A percentile compares a stretch with the other conserved stretches of the same genome.
Evolutionary conservation across 805 yeast genomes (phyloP).

Genomic region (Yamadazyma sp.): DNA sequence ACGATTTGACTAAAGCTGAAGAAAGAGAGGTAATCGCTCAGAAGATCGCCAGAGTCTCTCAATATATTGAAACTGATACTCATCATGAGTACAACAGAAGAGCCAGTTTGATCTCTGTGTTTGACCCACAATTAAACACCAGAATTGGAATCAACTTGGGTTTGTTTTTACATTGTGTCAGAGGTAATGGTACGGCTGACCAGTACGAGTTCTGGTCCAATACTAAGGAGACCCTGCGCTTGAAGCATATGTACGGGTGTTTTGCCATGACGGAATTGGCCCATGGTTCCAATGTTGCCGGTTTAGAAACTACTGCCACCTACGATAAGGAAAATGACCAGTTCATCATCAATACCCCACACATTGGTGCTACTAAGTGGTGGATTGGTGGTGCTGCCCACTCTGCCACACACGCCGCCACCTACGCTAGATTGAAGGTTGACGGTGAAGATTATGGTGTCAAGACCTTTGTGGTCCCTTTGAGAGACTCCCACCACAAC

Average conservation of each 20-base stretch:
- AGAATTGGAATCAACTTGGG: constrained; percentile 89
- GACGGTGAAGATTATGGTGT: constrained; percentile 47
- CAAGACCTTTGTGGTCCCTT: constrained; percentile 47
- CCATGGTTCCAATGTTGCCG: constrained; percentile 60
- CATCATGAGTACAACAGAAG: constrained; percentile 55
- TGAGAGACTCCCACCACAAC: constrained; percentile 43
- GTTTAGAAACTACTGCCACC: constrained; percentile 55
- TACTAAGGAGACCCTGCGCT: constrained; percentile 58
- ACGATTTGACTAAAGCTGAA: constrained; percentile 55
- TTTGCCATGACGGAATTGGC: constrained; percentile 67
- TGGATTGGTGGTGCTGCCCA: constrained; percentile 54
- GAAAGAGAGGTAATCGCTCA: constrained; percentile 60
- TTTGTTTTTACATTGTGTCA: constrained; percentile 73
- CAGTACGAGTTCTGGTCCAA: constrained; percentile 84
- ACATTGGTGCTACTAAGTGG: constrained; percentile 51
- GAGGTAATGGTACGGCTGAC: constrained; percentile 84
- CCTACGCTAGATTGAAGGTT: constrained; percentile 44
- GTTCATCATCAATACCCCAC: constrained; percentile 46
- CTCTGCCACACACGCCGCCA: constrained; percentile 42
- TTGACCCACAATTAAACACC: constrained; percentile 80
- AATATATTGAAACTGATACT: constrained; percentile 54
- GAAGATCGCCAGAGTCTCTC: constrained; percentile 60
- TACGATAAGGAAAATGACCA: constrained; percentile 42
- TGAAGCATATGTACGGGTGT: constrained; percentile 62
- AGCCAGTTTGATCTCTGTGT: constrained; percentile 55